Base-by-base conservation (phyloP, 129 eudicot genomes). In the Oenanthe sinensis region DNA sequence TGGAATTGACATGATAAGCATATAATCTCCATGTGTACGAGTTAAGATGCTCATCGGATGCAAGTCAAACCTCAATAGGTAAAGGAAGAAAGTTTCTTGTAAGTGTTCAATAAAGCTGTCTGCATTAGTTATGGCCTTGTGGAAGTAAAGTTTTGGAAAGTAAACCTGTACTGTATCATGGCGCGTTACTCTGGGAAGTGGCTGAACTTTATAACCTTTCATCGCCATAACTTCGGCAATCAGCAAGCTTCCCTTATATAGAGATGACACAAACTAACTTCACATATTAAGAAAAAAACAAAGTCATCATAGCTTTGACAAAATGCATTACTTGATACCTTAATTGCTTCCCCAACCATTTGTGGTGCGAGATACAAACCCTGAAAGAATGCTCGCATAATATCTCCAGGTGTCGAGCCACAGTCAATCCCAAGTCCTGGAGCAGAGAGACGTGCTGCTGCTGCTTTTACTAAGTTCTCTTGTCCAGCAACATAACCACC, bases 401-500 rank as follows among this genome's bases (percentile, higher is more conserved):
- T 85, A 80, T 91, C 90, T 82, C 99, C 99, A 36, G 96, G 97
- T 20, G 97, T 95, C 24, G 99, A 95, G 58, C 99, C 99, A 76
- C 99, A 95, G 65, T 95, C 97, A 85, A 90, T 74, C 75, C 97
- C 99, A 17, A 95, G 96, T 74, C 97, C 99, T 60, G 99, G 99
- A 26, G 97, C 97, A 77, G 99, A 95, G 74, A 92, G 93, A 78
- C 96, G 99, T 78, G 97, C 94, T n/a, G 99, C 99, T 44, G 99
- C 97, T 75, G 96, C 99, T 78, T 87, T 90, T n/a, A 95, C 97
- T 91, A 97, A 91, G 75, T 84, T 88, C 71, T 84, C 90, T 73
- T 68, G 89, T 54, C 99, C 99, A 37, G 99, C 99, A 69, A 95
- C 97, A 81, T 92, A 95, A 77, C 99, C 99, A 75, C 97, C 99